phyloP scores from a whole-genome alignment of 768 basidiomycete genomes.

The Calvatia gigantea region DNA sequence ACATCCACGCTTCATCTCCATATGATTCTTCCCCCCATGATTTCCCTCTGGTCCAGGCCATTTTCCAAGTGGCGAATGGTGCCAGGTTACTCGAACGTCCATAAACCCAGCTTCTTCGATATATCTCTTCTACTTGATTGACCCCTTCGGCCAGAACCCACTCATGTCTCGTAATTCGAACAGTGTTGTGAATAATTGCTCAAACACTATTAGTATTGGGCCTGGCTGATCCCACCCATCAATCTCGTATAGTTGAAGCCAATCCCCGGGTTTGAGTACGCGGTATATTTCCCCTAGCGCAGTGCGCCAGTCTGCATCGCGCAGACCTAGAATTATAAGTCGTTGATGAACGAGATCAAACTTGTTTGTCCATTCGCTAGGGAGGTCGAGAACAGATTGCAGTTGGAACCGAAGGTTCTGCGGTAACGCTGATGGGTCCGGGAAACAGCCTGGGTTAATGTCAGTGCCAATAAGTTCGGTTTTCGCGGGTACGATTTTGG shows the following conservation, averaged over 20 bases:
- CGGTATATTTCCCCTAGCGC: conserved; percentile 15
- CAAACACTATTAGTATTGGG: not conserved
- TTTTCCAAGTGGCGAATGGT: not conserved
- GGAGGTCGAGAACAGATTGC: conserved; percentile 1
- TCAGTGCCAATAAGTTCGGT: not conserved
- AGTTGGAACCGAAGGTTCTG: not conserved
- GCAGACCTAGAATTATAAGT: conserved; percentile 17
- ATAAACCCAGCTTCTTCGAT: not conserved
- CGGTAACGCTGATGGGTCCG: not conserved
- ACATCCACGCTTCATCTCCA: no score
- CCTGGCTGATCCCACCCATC: not conserved
- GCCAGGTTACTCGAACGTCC: not conserved
- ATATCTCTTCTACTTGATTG: not conserved
- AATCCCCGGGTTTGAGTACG: conserved; percentile 16
- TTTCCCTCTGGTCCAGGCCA: no score
- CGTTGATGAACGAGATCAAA: conserved; percentile 21
- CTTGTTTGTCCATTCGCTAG: conserved; percentile 15
- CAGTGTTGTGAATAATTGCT: not conserved
- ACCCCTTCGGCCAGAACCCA: not conserved
- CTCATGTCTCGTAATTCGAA: not conserved
- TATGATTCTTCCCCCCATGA: no score
- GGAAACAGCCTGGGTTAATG: not conserved
- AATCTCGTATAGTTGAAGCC: not conserved
- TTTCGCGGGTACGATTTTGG: not conserved
- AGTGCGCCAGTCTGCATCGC: conserved; percentile 15